Evolutionary conservation across 495 filamentous ascomycete species (phyloP), one percentile per base, ranked within the genome.

Genomic region (Penicillium waksmanii): DNA sequence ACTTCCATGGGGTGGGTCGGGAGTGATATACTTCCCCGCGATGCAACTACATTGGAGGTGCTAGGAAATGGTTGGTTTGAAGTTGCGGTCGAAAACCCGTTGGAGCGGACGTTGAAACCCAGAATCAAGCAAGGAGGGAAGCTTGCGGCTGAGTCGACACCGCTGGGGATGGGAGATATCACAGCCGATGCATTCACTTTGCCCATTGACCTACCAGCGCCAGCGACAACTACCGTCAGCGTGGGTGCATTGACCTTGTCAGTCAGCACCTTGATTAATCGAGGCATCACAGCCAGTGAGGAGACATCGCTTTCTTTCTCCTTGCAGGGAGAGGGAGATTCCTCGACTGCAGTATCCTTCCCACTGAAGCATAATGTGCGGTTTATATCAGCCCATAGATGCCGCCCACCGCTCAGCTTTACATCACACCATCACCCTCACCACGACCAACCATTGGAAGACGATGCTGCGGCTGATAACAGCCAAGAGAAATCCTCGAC

Each of bases 1-100:
- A 89, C 90, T 58, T 92, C 88, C 61, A 88, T 91, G 84, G 89
- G 88, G 2, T 94, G 90, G 90, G 80, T 92, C 17, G 85, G 85
- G 17, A 84, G 83, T 49, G 74, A 82, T 23, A 71, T 86, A 6
- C 60, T 80, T 8, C 87, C 87, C 5, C 60, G 56, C 19, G 61
- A 73, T 51, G 57, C 52, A 18, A 56, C 34, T 23, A 72, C 66
- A 7, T 23, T 42, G 9, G 70, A 77, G 44, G 71, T 71, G 3
- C 58, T 84, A 21, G 69, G 68, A 3, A 77, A 88, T 57, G 87
- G 86, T 10, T 93, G 90, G 90, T 76, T 90, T 34, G 82, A 85
- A 54, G 72, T 90, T 31, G 68, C 76, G 13, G 79, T 78, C 13
- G 71, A 84, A 31, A 61, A 70, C 6, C 50, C 66, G 7, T 46